Evolutionary conservation across 176 grass and related monocot genomes (phyloP).

Genomic region (Zoysia pacifica): DNA sequence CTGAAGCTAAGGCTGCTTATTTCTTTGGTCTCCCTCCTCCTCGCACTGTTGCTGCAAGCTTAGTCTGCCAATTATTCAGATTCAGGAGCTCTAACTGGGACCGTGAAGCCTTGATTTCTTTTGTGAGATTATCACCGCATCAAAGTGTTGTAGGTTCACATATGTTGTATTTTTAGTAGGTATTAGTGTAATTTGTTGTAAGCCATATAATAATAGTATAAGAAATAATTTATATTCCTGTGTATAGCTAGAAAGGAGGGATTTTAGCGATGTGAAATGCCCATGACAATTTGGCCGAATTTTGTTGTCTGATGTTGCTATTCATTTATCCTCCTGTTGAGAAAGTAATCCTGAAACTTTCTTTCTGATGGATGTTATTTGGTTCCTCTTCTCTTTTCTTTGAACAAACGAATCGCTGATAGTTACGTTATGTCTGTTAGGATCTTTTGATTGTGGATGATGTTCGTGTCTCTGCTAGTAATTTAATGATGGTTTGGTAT

Average conservation of each 20-base stretch:
- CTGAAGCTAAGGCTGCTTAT: constrained; percentile 43
- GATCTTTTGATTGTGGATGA: no score
- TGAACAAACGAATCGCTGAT: neutral
- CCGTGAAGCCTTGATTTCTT: constrained; percentile 18
- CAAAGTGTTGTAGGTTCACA: constrained; percentile 47
- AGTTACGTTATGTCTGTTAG: no score
- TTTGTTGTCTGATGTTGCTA: neutral
- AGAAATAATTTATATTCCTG: constrained; percentile 47
- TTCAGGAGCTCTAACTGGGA: constrained; percentile 43
- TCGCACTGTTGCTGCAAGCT: constrained; percentile 40
- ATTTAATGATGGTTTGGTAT: constrained; percentile 17
- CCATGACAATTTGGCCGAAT: neutral
- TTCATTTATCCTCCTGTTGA: neutral
- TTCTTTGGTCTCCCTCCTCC: constrained; percentile 40
- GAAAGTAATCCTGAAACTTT: neutral
- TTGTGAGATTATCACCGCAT: constrained; percentile 24
- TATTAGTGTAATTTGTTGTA: constrained; percentile 52
- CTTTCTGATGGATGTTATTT: neutral
- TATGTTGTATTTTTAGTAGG: constrained; percentile 32
- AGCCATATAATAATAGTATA: constrained; percentile 41
- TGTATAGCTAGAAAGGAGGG: constrained; percentile 51
- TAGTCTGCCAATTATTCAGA: constrained; percentile 38
- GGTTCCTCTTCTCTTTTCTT: no score
- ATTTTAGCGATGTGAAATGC: constrained; percentile 13
- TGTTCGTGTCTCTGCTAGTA: neutral